Evolutionary conservation across 148 eudicot genomes (phyloP), one percentile per base, ranked within the genome.

Genomic region (Fagopyrum tataricum): DNA sequence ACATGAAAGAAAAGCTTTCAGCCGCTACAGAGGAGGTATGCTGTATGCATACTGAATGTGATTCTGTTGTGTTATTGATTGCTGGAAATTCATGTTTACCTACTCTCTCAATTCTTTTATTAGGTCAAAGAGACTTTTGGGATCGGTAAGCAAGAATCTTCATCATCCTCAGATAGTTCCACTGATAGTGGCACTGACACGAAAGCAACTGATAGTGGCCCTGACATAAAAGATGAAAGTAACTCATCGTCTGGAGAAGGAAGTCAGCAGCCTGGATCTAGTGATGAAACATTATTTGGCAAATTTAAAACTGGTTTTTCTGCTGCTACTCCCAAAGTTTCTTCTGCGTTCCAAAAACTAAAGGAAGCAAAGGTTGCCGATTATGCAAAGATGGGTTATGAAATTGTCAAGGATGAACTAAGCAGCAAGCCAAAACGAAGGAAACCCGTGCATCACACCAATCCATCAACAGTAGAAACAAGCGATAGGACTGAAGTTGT

Each of bases 351-450:
- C 76, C 85, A 90, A 72, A 90, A 87, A 80, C 39, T 92, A 48
- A 95, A 87, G 82, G 96, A 90, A 62, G 92, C 96, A 73, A 91
- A 90, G 79, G 85, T 91, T 41, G 75, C 90, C 68, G 96, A 95
- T 78, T 76, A 84, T 23, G 93, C 88, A 21, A 95, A 86, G 83
- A 95, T 90, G 82, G 94, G 97, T 71, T 85, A 77, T 79, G 89
- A 87, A 13, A 80, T 90, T 67, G 92, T 95, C 66, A 90, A 85
- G 82, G 96, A 95, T 77, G 99, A 95, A 78, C 81, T 95, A 78
- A 88, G 79, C 67, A 87, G 92, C 58, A 90, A 84, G 55, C 85
- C 96, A 61, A 85, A 58, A 67, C 89, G 72, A 73, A 91, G 91
- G 79, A 95, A 86, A 79, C 87, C 77, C 6, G 78, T 86, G 67